Percentiles rank a stretch among this genome's conserved stretches.
These are phyloP conservation scores for Picochlorum sp. DNA, from an alignment of 139 green algal species.

Conservation along the genomic window DNA sequence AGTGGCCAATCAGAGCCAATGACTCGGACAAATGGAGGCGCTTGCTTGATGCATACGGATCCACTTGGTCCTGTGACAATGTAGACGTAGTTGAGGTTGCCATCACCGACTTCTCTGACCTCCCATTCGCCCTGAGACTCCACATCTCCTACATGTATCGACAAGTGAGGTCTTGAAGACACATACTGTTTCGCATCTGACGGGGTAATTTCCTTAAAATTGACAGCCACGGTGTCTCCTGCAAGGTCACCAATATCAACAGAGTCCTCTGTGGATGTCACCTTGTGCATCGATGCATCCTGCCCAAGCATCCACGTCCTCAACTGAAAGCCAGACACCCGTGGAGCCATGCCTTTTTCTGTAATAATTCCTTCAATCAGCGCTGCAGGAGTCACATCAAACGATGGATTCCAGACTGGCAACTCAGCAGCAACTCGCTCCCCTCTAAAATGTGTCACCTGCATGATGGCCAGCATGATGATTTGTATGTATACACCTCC, in stretches of 20 bases:
- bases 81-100: constrained; percentile 99
- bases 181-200: constrained; percentile 54
- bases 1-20: constrained; percentile 89
- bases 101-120: constrained; percentile 83
- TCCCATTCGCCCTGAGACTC: constrained; percentile 17
- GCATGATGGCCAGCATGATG: neutral
- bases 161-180: constrained; percentile 32
- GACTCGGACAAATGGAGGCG: constrained; percentile 82
- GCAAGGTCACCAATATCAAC: neutral
- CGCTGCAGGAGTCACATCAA: constrained; percentile 81
- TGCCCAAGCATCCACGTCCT: constrained; percentile 33
- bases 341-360: constrained; percentile 68
- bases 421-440: constrained; percentile 65
- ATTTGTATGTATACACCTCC: constrained; percentile 15
- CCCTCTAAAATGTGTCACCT: constrained; percentile 68
- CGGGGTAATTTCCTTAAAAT: constrained; percentile 38
- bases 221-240: neutral
- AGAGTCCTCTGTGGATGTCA: neutral
- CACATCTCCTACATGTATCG: constrained; percentile 35
- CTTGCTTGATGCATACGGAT: constrained; percentile 79
- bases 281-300: neutral
- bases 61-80: constrained; percentile 74
- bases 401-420: constrained; percentile 87
- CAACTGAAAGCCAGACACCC: constrained; percentile 41
- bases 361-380: constrained; percentile 95